These are phyloP conservation scores for Exophiala sideris DNA, from an alignment of 2,329 filamentous ascomycete genomes.

Conservation along the genomic window DNA sequence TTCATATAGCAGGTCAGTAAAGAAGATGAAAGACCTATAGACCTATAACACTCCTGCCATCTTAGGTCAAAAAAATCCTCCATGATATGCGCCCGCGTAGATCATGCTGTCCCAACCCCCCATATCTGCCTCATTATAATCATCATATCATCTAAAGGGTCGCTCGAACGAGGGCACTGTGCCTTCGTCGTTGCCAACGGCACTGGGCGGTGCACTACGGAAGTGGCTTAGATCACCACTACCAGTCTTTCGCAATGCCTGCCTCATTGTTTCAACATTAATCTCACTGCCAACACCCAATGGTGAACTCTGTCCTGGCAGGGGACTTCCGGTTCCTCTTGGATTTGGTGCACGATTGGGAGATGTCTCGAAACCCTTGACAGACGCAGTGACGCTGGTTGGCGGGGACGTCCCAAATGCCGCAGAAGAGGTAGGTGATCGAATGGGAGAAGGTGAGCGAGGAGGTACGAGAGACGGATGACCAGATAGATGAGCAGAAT, in stretches of 20 bases:
- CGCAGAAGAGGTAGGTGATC: slow-evolving; percentile 73
- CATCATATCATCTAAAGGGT: slow-evolving; percentile 18
- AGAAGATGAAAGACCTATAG: neutral
- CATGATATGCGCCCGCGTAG: slow-evolving; percentile 24
- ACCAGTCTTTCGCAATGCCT: slow-evolving; percentile 78
- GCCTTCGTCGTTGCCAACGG: slow-evolving; percentile 34
- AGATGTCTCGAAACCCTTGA: slow-evolving; percentile 71
- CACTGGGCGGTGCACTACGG: slow-evolving; percentile 33
- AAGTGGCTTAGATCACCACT: slow-evolving; percentile 68
- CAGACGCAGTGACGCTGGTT: slow-evolving; percentile 69
- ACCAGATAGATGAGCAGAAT: slow-evolving; percentile 59
- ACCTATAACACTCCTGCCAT: neutral
- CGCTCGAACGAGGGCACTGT: slow-evolving; percentile 12
- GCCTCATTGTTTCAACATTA: slow-evolving; percentile 89
- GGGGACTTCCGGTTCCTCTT: slow-evolving; percentile 59
- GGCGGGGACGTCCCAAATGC: slow-evolving; percentile 67
- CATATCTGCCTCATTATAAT: neutral
- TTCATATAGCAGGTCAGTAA: neutral
- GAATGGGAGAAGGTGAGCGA: slow-evolving; percentile 74
- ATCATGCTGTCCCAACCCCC: slow-evolving; percentile 16
- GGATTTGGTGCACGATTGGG: slow-evolving; percentile 50
- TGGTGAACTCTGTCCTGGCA: slow-evolving; percentile 53
- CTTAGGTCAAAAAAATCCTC: neutral
- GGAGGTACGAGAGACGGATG: slow-evolving; percentile 27
- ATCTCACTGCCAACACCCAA: slow-evolving; percentile 62